Evolutionary conservation across 805 yeast species (phyloP), one percentile per base, ranked within the genome.

Genomic region (Lipomyces yamanashiensis): DNA sequence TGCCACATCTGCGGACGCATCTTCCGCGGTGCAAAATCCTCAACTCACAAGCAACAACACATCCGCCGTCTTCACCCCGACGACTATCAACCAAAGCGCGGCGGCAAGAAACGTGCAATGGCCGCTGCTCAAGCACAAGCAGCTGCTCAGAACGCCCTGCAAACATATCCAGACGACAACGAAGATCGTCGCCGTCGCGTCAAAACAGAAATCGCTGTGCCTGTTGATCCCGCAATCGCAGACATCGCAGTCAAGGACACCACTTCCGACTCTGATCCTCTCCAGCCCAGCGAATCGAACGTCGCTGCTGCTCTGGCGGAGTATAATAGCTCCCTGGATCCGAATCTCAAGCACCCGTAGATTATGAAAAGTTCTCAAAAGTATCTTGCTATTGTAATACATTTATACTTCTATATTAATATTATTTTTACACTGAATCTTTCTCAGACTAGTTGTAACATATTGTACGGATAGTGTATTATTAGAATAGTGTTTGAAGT

Each of bases 11-110:
- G 84, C 70, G 78, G 78, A 15, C 75, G 83, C 44, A 71, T 72
- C 43, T 80, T 81, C 74, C 77, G 76, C 67, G 84, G 84, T 28
- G 82, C 83, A 37, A 78, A 78, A 71, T 77, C 82, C 2, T 72
- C 80, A 1, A 80, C 83, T 1, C 83, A 80, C 70, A 79, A 77
- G 67, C 83, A 81, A 70, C 84, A 81, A 73, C 84, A 80, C 62
- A 80, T 80, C 57, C 76, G 81, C 23, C 71, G 82, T 47, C 71
- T 80, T 43, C 84, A 81, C 56, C 84, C 83, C 0, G 77, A 76
- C 47, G 77, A 77, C 52, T 80, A 81, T 66, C 76, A 76, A 44
- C 82, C 82, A 44, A 80, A 80, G 68, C 76, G 81, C 2, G 82
- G 83, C 5, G 83, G 83, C 21, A 78, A 77, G 68, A 77, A 76